Base-by-base conservation (phyloP, 495 filamentous ascomycete genomes). In the Pseudoneurospora amorphoporcata region DNA sequence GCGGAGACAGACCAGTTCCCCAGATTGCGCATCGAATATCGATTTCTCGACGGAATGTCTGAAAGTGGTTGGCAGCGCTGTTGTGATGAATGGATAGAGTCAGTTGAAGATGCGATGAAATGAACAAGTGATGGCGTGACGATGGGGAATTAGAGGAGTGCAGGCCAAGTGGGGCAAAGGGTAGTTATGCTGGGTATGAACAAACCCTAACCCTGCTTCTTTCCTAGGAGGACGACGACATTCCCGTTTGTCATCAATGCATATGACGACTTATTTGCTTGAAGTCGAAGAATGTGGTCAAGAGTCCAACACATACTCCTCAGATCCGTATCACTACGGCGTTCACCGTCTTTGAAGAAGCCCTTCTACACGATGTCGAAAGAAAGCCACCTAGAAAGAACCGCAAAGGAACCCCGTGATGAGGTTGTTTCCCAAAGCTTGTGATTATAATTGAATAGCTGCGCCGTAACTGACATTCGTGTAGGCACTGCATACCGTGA, bases 361-460 rank as follows among this genome's bases (percentile, higher is more conserved):
- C 45, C 45, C 29, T 9, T 53, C 8, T 19, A 6, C 12, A 71
- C 70, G 7, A 76, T 77, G 76, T 70, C 43, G 43, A 81, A 79
- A 76, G 73, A 78, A 68, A 78, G 76, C 70, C 87, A 88, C 69
- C 75, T 86, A 14, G 86, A 93, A 75, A 89, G 93, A 70, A 96
- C 93, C 8, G 89, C 90, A 3, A 81, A 85, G 32, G 90, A 93
- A 72, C 91, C 89, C 68, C 90, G 92, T 45, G 89, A 91, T 47
- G 81, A 76, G 29, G 84, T 86, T 74, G 58, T 79, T 70, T 37
- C 17, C 3, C 47, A 3, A 58, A 14, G 2, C 1, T 58, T 58
- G 10, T 8, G n/a, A 41, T 0, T 14, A 19, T 9, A 8, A 8
- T 45, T 53, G 45, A 4, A 29, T 29, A 7, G 23, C 23, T 14